phyloP scores from a whole-genome alignment of 108 stramenopile species.

The Aurantiochytrium sp. region DNA sequence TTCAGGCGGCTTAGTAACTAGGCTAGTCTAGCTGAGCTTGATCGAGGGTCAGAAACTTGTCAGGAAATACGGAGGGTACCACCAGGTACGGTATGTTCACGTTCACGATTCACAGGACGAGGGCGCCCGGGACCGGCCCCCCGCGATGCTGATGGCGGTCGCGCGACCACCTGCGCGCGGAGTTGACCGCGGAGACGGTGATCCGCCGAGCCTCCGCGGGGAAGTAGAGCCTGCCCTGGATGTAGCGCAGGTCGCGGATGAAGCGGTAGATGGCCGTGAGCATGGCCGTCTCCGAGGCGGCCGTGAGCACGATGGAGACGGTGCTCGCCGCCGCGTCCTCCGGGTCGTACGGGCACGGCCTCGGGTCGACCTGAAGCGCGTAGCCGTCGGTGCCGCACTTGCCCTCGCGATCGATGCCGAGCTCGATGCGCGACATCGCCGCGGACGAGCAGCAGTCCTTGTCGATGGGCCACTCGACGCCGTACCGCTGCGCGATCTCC shows the following conservation, averaged over 20 bases:
- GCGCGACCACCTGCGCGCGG: not conserved
- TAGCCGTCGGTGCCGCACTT: not conserved
- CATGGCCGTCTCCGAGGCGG: not conserved
- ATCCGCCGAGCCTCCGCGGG: not conserved
- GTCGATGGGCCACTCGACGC: not conserved
- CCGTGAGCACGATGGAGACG: not conserved
- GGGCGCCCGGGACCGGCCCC: not conserved
- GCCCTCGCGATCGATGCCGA: not conserved
- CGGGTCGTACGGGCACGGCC: too few species aligned
- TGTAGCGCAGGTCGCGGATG: not conserved
- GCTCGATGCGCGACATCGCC: not conserved
- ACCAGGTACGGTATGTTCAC: not conserved
- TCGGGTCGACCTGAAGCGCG: not conserved
- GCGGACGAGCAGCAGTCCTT: not conserved
- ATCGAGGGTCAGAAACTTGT: not conserved
- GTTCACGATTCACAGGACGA: not conserved
- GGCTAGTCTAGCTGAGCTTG: not conserved
- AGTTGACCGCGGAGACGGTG: not conserved
- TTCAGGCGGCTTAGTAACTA: not conserved
- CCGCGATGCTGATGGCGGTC: not conserved
- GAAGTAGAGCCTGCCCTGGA: not conserved
- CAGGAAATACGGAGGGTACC: not conserved
- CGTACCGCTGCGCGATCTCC: not conserved
- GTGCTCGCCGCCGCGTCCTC: not conserved
- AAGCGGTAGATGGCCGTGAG: constrained; percentile 1